Base-by-base conservation (phyloP, 2,329 filamentous ascomycete genomes). In the Tolypocladium inflatum region DNA sequence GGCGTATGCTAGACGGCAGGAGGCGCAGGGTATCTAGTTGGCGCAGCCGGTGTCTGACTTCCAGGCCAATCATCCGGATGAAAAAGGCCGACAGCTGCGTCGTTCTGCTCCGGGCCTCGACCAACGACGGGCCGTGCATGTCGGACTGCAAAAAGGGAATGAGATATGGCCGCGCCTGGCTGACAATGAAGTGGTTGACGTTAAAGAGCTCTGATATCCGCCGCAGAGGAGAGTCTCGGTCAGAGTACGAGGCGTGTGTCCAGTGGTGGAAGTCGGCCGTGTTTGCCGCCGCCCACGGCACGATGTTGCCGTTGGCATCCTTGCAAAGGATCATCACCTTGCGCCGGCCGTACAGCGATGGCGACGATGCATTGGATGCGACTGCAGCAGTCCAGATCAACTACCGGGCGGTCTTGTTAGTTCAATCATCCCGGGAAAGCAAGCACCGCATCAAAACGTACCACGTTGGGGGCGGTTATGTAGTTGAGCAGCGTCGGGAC, bases 121-220 rank as follows among this genome's bases (percentile, higher is more conserved):
- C 81, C 68, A 79, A 81, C 64, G 84, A 83, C 0, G 89, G 87
- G 5, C 88, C 87, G 71, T 92, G 89, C 75, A 92, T 85, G 64
- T 93, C 89, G 52, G 87, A 88, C 61, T 88, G 85, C 6, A 95
- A 78, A 66, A 96, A 94, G 0, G 92, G 92, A 35, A 93, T 87
- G 19, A 96, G 79, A 71, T 96, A 96, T 0, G 93, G 93, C 3
- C 92, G 82, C 1, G 93, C 91, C 75, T 97, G 93, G 63, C 89
- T 94, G 63, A 97, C 86, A 63, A 97, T 91, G 74, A 95, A 97
- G 76, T 97, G 92, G 69, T 96, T 95, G 56, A 95, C 90, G 69
- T 95, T 95, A 80, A 94, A 94, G 13, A 93, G 82, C 73, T 93
- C 88, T 8, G 88, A 84, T 37, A 94, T 86, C 43, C 90, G 83